These are phyloP conservation scores for Mimosa bimucronata DNA, from an alignment of 306 rosid genomes.

Conservation along the genomic window DNA sequence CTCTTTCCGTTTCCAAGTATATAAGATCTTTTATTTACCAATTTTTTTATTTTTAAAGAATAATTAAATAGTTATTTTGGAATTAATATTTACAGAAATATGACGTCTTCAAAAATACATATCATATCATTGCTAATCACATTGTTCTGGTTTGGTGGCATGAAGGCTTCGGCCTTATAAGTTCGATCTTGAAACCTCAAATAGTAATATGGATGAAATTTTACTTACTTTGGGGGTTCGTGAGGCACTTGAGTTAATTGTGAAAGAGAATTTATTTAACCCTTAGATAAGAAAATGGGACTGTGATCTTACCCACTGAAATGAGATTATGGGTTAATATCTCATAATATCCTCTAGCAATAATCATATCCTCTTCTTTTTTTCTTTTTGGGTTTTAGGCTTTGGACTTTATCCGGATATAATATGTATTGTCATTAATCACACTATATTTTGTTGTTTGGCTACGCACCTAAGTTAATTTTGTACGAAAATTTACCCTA, in stretches of 20 bases:
- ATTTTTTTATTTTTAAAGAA: no score
- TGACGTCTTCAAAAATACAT: no score
- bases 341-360: not conserved
- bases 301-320: not conserved
- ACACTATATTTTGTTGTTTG: not conserved
- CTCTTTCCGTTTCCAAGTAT: no score
- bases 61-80: no score
- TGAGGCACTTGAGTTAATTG: not conserved
- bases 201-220: no score
- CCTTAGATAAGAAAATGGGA: not conserved
- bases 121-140: no score
- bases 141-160: no score
- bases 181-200: no score
- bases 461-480: not conserved
- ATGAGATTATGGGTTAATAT: not conserved
- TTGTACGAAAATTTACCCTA: not conserved
- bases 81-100: no score
- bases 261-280: not conserved
- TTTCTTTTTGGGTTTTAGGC: not conserved
- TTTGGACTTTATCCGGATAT: not conserved
- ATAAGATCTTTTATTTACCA: no score
- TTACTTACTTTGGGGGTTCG: not conserved
- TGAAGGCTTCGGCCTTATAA: no score
- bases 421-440: not conserved
- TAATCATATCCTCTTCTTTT: not conserved